Conservation (phyloP, 331 rosid species). For the Quercus phellos region DNA sequence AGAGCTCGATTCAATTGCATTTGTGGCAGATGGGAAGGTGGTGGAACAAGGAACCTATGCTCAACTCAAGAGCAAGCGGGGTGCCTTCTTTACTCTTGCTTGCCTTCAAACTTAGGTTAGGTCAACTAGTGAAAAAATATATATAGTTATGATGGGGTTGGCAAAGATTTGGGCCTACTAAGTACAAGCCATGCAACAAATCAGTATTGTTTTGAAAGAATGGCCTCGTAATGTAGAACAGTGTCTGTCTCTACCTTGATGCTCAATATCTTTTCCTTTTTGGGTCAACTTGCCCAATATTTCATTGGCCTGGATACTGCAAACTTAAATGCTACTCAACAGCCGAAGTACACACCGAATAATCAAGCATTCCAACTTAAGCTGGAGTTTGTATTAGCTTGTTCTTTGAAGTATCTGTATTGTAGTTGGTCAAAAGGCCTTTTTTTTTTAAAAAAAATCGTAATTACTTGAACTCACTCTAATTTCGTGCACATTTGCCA, state of each 20-base stretch:
- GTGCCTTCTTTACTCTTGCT: conserved; percentile 79
- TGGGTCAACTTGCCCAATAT: not conserved
- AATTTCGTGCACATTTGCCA: no score
- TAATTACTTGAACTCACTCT: no score
- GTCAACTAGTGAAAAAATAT: not conserved
- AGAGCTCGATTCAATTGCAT: conserved; percentile 71
- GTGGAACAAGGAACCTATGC: conserved; percentile 77
- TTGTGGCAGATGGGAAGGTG: conserved; percentile 82
- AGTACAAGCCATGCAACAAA: no score
- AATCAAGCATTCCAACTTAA: not conserved
- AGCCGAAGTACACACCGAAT: not conserved
- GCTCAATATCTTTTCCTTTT: not conserved
- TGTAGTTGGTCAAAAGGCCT: no score
- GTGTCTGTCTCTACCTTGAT: not conserved
- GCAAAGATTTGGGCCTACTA: no score
- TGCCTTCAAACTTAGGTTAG: conserved; percentile 40
- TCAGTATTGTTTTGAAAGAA: no score
- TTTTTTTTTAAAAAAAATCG: not conserved
- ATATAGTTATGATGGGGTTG: not conserved
- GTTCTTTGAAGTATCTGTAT: not conserved
- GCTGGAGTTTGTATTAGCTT: not conserved
- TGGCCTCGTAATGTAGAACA: no score
- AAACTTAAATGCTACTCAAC: not conserved
- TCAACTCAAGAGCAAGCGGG: conserved; percentile 66
- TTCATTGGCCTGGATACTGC: not conserved